These are phyloP conservation scores for Pseudonitzschia multiseries DNA, from an alignment of 108 stramenopile species.

Conservation along the genomic window DNA sequence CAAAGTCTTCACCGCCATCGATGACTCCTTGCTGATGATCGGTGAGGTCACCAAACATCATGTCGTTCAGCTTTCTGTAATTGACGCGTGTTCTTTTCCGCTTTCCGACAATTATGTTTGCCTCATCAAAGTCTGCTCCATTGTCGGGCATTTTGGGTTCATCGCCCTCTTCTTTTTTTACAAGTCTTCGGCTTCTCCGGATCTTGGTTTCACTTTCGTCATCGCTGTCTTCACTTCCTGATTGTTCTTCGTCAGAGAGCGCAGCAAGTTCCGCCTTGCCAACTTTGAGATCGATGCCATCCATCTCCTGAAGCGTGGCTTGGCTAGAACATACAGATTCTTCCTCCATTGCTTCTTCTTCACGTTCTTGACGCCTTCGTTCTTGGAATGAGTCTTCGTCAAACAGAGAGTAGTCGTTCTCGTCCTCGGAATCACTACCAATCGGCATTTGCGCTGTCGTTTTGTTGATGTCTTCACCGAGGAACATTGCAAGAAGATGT, in stretches of 20 bases:
- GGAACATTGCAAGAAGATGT: constrained; percentile 38
- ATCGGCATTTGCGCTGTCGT: constrained; percentile 21
- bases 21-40: constrained; percentile 51
- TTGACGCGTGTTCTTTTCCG: constrained; percentile 71
- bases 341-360: constrained; percentile 41
- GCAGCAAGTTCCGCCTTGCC: constrained; percentile 72
- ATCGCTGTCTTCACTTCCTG: constrained; percentile 13
- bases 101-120: constrained; percentile 81
- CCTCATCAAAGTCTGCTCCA: constrained; percentile 54
- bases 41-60: constrained; percentile 74
- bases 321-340: constrained; percentile 36
- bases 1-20: constrained; percentile 53
- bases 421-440: constrained; percentile 43
- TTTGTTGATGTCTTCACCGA: constrained; percentile 40
- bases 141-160: neutral
- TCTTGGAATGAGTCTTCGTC: constrained; percentile 43
- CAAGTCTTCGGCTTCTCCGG: constrained; percentile 31
- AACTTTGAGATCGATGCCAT: constrained; percentile 58
- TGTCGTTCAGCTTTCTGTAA: constrained; percentile 71
- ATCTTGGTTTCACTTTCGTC: neutral
- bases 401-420: constrained; percentile 41
- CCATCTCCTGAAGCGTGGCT: constrained; percentile 44
- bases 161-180: constrained; percentile 11
- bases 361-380: constrained; percentile 31
- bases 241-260: constrained; percentile 50